Evolutionary conservation across 768 basidiomycete genomes (phyloP).

Genomic region (Suillus lakei): DNA sequence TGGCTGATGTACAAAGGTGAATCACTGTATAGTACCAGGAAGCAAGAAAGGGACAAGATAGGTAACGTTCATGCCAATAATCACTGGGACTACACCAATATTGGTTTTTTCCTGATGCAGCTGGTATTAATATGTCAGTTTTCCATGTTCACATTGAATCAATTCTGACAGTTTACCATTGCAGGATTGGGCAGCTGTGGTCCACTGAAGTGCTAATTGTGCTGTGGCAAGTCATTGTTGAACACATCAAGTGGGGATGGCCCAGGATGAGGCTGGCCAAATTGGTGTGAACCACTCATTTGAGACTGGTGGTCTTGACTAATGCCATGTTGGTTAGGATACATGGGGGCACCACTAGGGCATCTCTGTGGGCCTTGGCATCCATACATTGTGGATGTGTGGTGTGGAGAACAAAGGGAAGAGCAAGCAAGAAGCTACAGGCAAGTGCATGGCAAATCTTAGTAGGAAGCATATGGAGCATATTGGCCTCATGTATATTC

Average conservation of each 20-base stretch:
- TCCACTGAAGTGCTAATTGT: not conserved
- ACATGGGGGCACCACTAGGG: not conserved
- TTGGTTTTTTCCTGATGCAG: no score
- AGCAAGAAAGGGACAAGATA: no score
- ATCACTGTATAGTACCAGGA: no score
- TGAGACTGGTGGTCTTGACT: not conserved
- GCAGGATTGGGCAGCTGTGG: no score
- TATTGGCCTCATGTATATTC: no score
- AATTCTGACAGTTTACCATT: no score
- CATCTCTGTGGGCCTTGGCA: not conserved
- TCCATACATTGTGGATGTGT: not conserved
- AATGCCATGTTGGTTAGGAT: not conserved
- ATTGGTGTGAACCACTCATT: not conserved
- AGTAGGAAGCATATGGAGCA: not conserved
- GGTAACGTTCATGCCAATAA: no score
- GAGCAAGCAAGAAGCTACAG: not conserved
- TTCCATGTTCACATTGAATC: no score
- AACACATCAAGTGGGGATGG: not conserved
- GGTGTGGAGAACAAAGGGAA: not conserved
- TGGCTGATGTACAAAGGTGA: no score
- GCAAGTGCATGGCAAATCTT: not conserved
- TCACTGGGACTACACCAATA: no score
- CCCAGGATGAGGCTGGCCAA: not conserved
- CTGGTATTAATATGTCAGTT: no score
- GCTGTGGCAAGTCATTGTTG: not conserved